Evolutionary conservation across 495 filamentous ascomycete species (phyloP).

Genomic region (Parathielavia hyrcaniae): DNA sequence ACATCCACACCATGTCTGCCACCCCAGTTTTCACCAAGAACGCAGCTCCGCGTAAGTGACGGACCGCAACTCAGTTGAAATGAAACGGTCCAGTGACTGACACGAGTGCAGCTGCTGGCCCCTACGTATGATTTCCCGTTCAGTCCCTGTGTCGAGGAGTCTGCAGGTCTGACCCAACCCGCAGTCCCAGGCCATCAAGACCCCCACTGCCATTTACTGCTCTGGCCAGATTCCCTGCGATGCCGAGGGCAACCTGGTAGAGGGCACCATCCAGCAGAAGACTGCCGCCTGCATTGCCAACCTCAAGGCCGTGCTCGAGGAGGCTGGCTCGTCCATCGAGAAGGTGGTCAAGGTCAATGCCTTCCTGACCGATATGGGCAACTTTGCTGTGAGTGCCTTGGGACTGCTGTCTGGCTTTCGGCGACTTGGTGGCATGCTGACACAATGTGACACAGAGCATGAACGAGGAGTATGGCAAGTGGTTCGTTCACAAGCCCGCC

Average conservation of each 20-base stretch:
- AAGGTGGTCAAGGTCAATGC: constrained; percentile 78
- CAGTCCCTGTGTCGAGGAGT: not conserved
- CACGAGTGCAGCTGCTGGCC: constrained; percentile 44
- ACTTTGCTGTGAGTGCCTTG: constrained; percentile 53
- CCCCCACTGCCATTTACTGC: constrained; percentile 77
- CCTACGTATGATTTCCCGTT: constrained; percentile 43
- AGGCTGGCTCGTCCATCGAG: constrained; percentile 66
- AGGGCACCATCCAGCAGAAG: constrained; percentile 70
- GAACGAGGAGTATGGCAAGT: constrained; percentile 84
- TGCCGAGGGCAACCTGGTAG: constrained; percentile 62
- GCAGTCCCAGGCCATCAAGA: constrained; percentile 84
- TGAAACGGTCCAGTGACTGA: constrained; percentile 11
- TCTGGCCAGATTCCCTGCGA: constrained; percentile 90
- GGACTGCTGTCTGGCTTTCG: not conserved
- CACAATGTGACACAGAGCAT: constrained; percentile 47
- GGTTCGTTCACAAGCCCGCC: constrained; percentile 82
- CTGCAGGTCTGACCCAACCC: not conserved
- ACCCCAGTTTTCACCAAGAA: constrained; percentile 47
- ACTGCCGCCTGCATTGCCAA: constrained; percentile 70
- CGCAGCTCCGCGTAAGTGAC: constrained; percentile 46
- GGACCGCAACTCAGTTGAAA: not conserved
- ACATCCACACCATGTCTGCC: constrained; percentile 39
- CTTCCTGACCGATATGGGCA: constrained; percentile 78
- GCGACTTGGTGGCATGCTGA: constrained; percentile 9
- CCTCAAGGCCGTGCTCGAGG: constrained; percentile 68